Conservation (phyloP, 2,329 filamentous ascomycete species). For the Curvularia lunata region DNA sequence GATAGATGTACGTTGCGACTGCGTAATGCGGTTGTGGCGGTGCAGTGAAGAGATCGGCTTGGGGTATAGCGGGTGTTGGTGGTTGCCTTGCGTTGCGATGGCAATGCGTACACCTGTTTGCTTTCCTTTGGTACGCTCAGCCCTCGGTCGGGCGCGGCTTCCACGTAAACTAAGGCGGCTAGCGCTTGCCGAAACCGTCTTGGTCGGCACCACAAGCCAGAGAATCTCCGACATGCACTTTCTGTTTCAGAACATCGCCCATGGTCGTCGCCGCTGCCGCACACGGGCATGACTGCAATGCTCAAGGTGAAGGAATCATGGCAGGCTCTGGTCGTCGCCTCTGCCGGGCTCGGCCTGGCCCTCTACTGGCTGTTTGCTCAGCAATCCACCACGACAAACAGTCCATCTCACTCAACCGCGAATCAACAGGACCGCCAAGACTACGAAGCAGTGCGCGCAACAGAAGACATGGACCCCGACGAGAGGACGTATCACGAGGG, state of each 20-base stretch:
- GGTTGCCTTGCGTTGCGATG: slow-evolving; percentile 31
- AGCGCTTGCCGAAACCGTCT: slow-evolving; percentile 37
- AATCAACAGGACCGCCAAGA: slow-evolving; percentile 35
- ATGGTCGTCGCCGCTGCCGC: slow-evolving; percentile 30
- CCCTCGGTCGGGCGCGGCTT: slow-evolving; percentile 34
- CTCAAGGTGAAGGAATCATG: slow-evolving; percentile 29
- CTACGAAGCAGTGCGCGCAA: slow-evolving; percentile 31
- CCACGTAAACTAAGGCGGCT: slow-evolving; percentile 38
- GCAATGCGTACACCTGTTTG: slow-evolving; percentile 17
- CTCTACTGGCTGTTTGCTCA: slow-evolving; percentile 26
- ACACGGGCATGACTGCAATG: slow-evolving; percentile 15
- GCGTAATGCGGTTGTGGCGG: slow-evolving; percentile 42
- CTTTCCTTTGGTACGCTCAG: slow-evolving; percentile 20
- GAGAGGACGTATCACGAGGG: slow-evolving; percentile 59
- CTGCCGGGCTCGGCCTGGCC: slow-evolving; percentile 30
- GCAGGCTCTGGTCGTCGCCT: slow-evolving; percentile 26
- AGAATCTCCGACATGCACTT: slow-evolving; percentile 28
- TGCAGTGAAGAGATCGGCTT: slow-evolving; percentile 25
- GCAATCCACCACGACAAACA: slow-evolving; percentile 16
- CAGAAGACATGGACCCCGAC: slow-evolving; percentile 41
- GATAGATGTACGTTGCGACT: slow-evolving; percentile 32
- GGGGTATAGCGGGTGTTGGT: slow-evolving; percentile 19
- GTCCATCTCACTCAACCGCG: slow-evolving; percentile 16
- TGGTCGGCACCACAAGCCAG: slow-evolving; percentile 21
- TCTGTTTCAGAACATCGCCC: slow-evolving; percentile 27